Evolutionary conservation across 371 early-diverging fungal genomes (phyloP), one percentile per base, ranked within the genome.

Genomic region (Catenaria anguillulae): DNA sequence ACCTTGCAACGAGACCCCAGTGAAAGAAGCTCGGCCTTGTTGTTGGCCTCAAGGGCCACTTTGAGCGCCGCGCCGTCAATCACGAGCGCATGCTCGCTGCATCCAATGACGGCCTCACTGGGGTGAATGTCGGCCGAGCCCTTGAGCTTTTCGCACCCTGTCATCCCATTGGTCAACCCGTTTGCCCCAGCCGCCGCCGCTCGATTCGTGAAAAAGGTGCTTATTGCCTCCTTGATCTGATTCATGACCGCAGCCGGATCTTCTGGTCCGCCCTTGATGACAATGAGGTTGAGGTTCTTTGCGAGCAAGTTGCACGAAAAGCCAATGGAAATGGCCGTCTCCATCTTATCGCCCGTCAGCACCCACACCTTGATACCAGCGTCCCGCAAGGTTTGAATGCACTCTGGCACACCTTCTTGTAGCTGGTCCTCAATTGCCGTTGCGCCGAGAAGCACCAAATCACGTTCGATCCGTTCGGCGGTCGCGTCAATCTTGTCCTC

Each of bases 351-450:
- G 56, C 95, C 92, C 5, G 92, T 92, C 63, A 93, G 67, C 54
- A 99, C 93, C 99, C 99, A 56, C 40, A 56, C 12, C 5, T 56
- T n/a, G 23, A 56, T 24, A 24, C 24, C 24, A 24, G 56, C 56
- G n/a, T 31, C 10, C 23, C 24, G 12, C 55, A 99, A 75, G 26
- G 89, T 89, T 67, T 87, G 83, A 62, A 99, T 93, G 0, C 98
- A 93, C 64, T 94, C 90, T 5, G 93, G 92, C 0, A 97, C 98
- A 62, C 93, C 92, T 62, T 96, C 97, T 78, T 98, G 98, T 12
- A 99, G 75, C 70, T 87, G 87, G 73, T 99, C 99, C 75, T 99
- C 99, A 68, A 99, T 97, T 15, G 97, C 98, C 5, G 98, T 96
- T 0, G 94, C 92, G 17, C 99, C 99, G 35, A 98, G 67, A 62